Evolutionary conservation across 2,329 filamentous ascomycete genomes (phyloP), one percentile per base, ranked within the genome.

Genomic region (Phialophora chinensis): DNA sequence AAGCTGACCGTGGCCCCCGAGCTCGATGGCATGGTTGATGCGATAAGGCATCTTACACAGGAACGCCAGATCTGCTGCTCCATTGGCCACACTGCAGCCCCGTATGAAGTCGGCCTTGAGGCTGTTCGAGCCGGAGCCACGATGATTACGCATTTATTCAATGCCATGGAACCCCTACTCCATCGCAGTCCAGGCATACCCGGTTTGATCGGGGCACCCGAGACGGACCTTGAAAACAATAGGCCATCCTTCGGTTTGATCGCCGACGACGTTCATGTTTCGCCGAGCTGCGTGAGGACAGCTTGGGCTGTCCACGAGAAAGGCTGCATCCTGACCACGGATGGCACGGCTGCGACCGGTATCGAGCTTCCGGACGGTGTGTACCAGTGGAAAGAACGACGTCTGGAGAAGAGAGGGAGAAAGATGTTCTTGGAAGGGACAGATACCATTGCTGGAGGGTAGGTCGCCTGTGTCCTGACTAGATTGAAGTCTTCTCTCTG

Each of bases 81-180:
- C 25, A 77, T 85, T 59, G 82, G 83, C 42, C 84, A 86, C 73
- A 81, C 79, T 11, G 79, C 76, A 20, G 84, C 84, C 10, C 79
- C 78, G 7, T 82, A 81, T 71, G 72, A 78, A 77, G 85, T 93
- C 74, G 91, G 91, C 1, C 87, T 88, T 1, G 79, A 81, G 2
- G 90, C 91, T 25, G 86, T 95, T 2, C 82, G 81, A n/a, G 84
- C 87, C 7, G 92, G 92, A 59, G 91, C 91, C 1, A 91, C 86
- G 59, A 96, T 95, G 91, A 91, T 96, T 71, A 97, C 92, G 0
- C 93, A 97, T 74, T 83, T 96, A 1, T 97, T 96, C 86, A 97
- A 97, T 76, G 93, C 92, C 29, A 96, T 96, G 92, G 86, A 88
- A 0, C 92, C 92, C 17, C 86, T 96, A 54, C 91, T 95, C 77